A percentile compares a stretch with the other conserved stretches of the same genome.
Evolutionary conservation across 352 stramenopile species (phyloP).

Genomic region (Globisporangium heterothallicum): DNA sequence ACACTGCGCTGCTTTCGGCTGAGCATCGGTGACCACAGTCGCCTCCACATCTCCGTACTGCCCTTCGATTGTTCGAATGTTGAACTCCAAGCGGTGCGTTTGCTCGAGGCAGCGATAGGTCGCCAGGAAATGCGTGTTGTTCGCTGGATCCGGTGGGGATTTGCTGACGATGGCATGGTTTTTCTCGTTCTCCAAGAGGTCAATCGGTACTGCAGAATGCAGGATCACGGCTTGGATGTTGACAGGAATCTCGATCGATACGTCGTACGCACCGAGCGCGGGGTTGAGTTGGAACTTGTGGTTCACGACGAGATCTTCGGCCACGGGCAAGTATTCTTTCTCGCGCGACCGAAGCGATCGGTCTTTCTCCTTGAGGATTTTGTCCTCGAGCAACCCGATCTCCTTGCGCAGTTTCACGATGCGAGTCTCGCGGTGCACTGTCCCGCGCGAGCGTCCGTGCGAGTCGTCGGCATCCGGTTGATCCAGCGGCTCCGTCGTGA

Average conservation of each 20-base stretch:
- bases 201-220: slow-evolving; percentile 67
- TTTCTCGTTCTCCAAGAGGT: slow-evolving; percentile 69
- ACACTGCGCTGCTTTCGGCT: slow-evolving; percentile 58
- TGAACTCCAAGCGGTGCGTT: slow-evolving; percentile 75
- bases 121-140: slow-evolving; percentile 65
- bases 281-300: slow-evolving; percentile 75
- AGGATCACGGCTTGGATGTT: slow-evolving; percentile 76
- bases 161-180: slow-evolving; percentile 77
- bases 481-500: slow-evolving; percentile 79
- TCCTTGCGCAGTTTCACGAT: slow-evolving; percentile 82
- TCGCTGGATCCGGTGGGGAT: slow-evolving; percentile 41
- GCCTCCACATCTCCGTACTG: slow-evolving; percentile 77
- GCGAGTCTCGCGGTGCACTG: slow-evolving; percentile 67
- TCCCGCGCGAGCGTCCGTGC: slow-evolving; percentile 72
- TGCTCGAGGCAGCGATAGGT: slow-evolving; percentile 78
- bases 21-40: slow-evolving; percentile 60
- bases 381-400: slow-evolving; percentile 60
- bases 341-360: slow-evolving; percentile 32
- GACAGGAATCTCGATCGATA: slow-evolving; percentile 77
- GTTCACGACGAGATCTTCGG: slow-evolving; percentile 76
- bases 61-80: slow-evolving; percentile 78
- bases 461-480: slow-evolving; percentile 64
- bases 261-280: slow-evolving; percentile 58
- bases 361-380: slow-evolving; percentile 54
- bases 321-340: slow-evolving; percentile 61